Percentiles rank a stretch among this genome's conserved stretches.
Evolutionary conservation across 768 basidiomycete species (phyloP).

Genomic region (Ramaria sp.): DNA sequence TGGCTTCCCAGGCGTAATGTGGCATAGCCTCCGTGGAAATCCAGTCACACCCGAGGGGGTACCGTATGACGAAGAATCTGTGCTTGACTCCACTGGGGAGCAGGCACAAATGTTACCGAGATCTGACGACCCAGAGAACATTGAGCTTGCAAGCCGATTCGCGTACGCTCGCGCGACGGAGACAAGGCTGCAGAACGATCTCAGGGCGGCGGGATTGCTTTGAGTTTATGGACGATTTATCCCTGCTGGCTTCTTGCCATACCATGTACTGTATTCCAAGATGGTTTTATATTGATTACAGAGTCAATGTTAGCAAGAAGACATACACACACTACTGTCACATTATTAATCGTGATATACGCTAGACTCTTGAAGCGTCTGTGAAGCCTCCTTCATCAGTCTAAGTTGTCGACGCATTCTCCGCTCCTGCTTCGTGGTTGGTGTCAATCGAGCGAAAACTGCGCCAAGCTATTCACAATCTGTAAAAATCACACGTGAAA

Average conservation of each 20-base stretch:
- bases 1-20: slow-evolving; percentile 38
- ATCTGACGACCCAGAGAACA: slow-evolving; percentile 20
- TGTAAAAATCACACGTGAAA: background rate
- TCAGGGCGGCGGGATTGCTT: slow-evolving; percentile 44
- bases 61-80: slow-evolving; percentile 1
- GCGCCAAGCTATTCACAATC: slow-evolving; percentile 45
- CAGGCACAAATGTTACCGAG: slow-evolving; percentile 16
- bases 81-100: background rate
- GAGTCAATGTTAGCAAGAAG: background rate
- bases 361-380: background rate
- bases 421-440: slow-evolving; percentile 85
- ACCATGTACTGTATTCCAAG: background rate
- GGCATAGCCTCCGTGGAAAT: slow-evolving; percentile 26
- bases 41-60: slow-evolving; percentile 44
- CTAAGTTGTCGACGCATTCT: slow-evolving; percentile 76
- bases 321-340: background rate
- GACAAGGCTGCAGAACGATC: slow-evolving; percentile 30
- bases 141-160: slow-evolving; percentile 19
- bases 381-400: slow-evolving; percentile 45
- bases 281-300: background rate
- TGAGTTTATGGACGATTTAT: slow-evolving; percentile 15
- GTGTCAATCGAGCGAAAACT: slow-evolving; percentile 65
- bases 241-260: background rate
- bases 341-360: background rate
- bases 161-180: slow-evolving; percentile 20